Evolutionary conservation across 495 filamentous ascomycete genomes (phyloP).

Genomic region (Aspergillus sclerotiicarbonarius): DNA sequence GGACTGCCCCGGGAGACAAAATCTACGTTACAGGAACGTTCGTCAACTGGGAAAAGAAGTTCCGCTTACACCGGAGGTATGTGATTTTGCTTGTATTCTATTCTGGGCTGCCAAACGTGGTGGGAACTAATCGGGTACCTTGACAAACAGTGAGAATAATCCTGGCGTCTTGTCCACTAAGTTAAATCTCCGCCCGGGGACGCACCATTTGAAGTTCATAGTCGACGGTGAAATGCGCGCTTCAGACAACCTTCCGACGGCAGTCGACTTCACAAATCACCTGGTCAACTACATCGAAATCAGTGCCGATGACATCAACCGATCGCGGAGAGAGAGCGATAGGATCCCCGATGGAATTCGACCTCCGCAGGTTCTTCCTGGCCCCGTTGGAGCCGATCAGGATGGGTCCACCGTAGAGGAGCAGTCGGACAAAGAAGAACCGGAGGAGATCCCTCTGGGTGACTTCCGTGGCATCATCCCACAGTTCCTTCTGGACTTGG

Average conservation of each 20-base stretch:
- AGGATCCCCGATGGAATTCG: constrained; percentile 40
- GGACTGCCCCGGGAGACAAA: constrained; percentile 75
- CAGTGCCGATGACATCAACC: constrained; percentile 64
- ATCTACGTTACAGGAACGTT: constrained; percentile 97
- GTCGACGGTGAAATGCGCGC: constrained; percentile 91
- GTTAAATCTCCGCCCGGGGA: constrained; percentile 82
- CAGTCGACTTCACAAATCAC: constrained; percentile 94
- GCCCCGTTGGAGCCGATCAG: constrained; percentile 35
- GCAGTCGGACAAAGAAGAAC: constrained; percentile 43
- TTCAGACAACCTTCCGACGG: constrained; percentile 82
- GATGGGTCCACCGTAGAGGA: constrained; percentile 40
- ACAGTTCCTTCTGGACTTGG: constrained; percentile 80
- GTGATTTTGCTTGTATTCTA: constrained; percentile 4
- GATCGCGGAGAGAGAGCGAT: constrained; percentile 36
- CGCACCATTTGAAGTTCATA: constrained; percentile 94
- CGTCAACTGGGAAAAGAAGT: constrained; percentile 92
- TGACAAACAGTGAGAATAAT: constrained; percentile 32
- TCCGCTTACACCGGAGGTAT: constrained; percentile 77
- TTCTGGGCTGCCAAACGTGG: neutral
- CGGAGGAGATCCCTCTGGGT: constrained; percentile 47
- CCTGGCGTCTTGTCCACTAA: constrained; percentile 64
- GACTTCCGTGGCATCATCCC: constrained; percentile 65
- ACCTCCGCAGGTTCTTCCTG: constrained; percentile 45
- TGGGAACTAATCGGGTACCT: constrained; percentile 7
- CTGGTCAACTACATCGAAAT: constrained; percentile 98